Evolutionary conservation across 352 stramenopile genomes (phyloP).

Genomic region (Phytophthora brassicae): DNA sequence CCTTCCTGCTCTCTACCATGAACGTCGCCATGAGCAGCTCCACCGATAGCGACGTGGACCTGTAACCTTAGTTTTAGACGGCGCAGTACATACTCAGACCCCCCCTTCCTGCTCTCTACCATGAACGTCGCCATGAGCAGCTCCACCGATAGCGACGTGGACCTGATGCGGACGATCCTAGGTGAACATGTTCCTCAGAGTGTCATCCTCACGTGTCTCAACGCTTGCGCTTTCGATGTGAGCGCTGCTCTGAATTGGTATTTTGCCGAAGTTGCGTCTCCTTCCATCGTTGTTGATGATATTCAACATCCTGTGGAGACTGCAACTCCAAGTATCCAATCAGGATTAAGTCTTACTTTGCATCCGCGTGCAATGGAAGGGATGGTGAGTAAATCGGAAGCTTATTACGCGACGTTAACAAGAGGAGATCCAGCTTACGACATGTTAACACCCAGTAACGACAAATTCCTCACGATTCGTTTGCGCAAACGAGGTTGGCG

Average conservation of each 20-base stretch:
- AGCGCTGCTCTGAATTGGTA: constrained; percentile 88
- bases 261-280: constrained; percentile 73
- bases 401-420: constrained; percentile 83
- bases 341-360: constrained; percentile 73
- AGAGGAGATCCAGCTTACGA: constrained; percentile 72
- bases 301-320: too few relatives aligned
- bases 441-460: constrained; percentile 81
- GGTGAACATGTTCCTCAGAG: constrained; percentile 84
- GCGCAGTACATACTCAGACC: too few relatives aligned
- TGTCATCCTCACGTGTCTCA: constrained; percentile 83
- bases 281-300: constrained; percentile 5
- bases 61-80: too few relatives aligned
- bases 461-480: constrained; percentile 81
- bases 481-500: constrained; percentile 79
- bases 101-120: background rate
- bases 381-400: constrained; percentile 88
- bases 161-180: constrained; percentile 88
- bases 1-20: background rate
- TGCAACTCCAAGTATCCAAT: constrained; percentile 73
- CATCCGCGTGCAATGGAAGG: constrained; percentile 63
- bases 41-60: constrained; percentile 69
- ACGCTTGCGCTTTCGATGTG: constrained; percentile 83
- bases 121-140: constrained; percentile 23
- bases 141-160: constrained; percentile 62
- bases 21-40: constrained; percentile 23